Percentiles rank a stretch among this genome's conserved stretches.
Conservation (phyloP, 768 basidiomycete species). For the Psilocybe sp. region DNA sequence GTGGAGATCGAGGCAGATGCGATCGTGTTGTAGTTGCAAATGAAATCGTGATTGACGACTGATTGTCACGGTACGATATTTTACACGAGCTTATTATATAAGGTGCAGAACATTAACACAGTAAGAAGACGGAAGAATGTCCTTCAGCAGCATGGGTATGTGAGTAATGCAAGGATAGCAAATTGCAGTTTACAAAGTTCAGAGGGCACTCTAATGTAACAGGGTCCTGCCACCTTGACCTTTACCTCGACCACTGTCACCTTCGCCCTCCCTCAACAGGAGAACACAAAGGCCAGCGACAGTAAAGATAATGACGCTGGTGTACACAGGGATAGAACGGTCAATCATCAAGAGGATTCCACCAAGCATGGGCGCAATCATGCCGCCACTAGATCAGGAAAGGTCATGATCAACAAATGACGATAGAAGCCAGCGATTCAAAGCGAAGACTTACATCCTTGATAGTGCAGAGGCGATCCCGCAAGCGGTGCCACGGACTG, state of each 20-base stretch:
- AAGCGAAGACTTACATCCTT: conserved; percentile 62
- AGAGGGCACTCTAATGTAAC: conserved; percentile 4
- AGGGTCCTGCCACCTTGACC: conserved; percentile 6
- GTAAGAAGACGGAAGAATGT: too few species aligned
- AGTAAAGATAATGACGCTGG: conserved; percentile 64
- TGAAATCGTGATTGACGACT: not conserved
- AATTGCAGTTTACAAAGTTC: too few species aligned
- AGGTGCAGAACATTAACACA: too few species aligned
- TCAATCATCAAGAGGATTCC: conserved; percentile 68
- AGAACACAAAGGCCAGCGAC: conserved; percentile 63
- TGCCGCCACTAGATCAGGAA: conserved; percentile 62
- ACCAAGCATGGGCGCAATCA: conserved; percentile 82
- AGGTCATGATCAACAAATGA: conserved; percentile 4
- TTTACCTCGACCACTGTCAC: conserved; percentile 26
- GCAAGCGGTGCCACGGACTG: conserved; percentile 84
- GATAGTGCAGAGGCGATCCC: conserved; percentile 86
- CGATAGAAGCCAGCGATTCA: not conserved
- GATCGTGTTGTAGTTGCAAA: conserved; percentile 22
- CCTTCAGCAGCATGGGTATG: too few species aligned
- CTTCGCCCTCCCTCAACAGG: conserved; percentile 50
- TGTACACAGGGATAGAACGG: conserved; percentile 72
- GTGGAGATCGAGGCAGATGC: conserved; percentile 59
- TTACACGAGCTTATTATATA: too few species aligned
- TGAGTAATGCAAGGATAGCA: too few species aligned
- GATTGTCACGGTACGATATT: not conserved